Evolutionary conservation across 257 asterid species (phyloP).

Genomic region (Oldenlandia corymbosa): DNA sequence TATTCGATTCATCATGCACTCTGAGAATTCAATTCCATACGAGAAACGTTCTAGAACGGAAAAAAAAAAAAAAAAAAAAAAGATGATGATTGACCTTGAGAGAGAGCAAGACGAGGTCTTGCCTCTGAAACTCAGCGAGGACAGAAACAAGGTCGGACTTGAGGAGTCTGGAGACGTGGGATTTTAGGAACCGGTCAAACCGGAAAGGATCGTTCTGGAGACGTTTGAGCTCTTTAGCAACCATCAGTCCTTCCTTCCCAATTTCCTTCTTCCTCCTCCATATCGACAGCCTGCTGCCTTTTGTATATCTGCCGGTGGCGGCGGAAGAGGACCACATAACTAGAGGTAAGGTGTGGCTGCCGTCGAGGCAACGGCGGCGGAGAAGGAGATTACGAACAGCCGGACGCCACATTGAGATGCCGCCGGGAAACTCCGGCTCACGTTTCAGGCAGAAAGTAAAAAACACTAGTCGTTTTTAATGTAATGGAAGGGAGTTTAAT

Average conservation of each 20-base stretch:
- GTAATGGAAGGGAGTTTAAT: too few species aligned
- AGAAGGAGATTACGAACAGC: not conserved
- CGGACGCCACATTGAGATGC: conserved; percentile 6
- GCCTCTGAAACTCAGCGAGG: conserved; percentile 91
- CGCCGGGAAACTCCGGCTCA: not conserved
- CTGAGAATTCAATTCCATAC: too few species aligned
- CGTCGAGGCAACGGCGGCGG: not conserved
- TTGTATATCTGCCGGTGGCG: not conserved
- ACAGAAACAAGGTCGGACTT: conserved; percentile 85
- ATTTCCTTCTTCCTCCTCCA: conserved; percentile 98
- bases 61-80: too few species aligned
- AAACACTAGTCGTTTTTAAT: not conserved
- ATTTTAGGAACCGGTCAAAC: conserved; percentile 68
- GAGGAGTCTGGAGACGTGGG: conserved; percentile 75
- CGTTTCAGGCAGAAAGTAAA: too few species aligned
- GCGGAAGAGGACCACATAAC: not conserved
- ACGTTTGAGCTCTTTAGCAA: conserved; percentile 89
- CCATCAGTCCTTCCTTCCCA: conserved; percentile 88
- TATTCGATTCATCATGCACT: too few species aligned
- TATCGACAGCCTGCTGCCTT: conserved; percentile 44
- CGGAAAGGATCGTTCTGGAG: conserved; percentile 54
- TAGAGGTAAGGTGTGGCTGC: not conserved
- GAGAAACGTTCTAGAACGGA: not conserved
- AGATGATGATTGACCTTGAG: conserved; percentile 39
- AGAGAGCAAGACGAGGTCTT: conserved; percentile 65